Evolutionary conservation across 768 basidiomycete species (phyloP).

Genomic region (Kwoniella dendrophila): DNA sequence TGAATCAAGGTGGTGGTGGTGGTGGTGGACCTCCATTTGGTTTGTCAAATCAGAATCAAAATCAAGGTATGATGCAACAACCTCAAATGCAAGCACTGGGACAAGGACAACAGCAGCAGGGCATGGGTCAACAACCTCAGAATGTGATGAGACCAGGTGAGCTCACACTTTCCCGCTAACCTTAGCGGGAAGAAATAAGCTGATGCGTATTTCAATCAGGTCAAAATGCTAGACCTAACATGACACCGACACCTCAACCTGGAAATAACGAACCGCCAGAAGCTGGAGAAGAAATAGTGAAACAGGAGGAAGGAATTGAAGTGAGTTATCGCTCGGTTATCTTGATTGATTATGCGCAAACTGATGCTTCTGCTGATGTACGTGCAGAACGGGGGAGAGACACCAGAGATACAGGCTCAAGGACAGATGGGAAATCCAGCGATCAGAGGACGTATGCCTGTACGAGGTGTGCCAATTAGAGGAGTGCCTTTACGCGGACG

Average conservation of each 20-base stretch:
- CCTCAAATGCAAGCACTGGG: neutral
- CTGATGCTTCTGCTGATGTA: neutral
- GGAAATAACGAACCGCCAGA: neutral
- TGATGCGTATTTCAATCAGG: slow-evolving; percentile 5
- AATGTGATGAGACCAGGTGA: neutral
- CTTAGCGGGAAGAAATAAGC: slow-evolving; percentile 1
- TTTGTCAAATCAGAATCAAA: slow-evolving; percentile 26
- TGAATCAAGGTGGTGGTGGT: slow-evolving; percentile 49
- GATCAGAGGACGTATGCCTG: slow-evolving; percentile 29
- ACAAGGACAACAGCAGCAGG: neutral
- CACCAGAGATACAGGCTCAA: slow-evolving; percentile 8
- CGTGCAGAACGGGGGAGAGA: slow-evolving; percentile 11
- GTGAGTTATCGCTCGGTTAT: slow-evolving; percentile 12
- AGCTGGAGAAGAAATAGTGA: slow-evolving; percentile 29
- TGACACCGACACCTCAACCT: slow-evolving; percentile 15
- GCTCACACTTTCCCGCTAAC: neutral
- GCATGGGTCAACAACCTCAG: neutral
- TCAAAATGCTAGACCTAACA: slow-evolving; percentile 9
- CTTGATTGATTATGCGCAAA: neutral
- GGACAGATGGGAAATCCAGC: slow-evolving; percentile 1
- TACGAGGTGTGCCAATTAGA: slow-evolving; percentile 31
- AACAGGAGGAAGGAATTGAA: slow-evolving; percentile 39
- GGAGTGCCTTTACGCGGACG: slow-evolving; percentile 38
- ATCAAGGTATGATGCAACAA: slow-evolving; percentile 17
- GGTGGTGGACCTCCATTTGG: slow-evolving; percentile 22